Conservation (phyloP, 2,329 filamentous ascomycete genomes). For the Penicillium sp. region DNA sequence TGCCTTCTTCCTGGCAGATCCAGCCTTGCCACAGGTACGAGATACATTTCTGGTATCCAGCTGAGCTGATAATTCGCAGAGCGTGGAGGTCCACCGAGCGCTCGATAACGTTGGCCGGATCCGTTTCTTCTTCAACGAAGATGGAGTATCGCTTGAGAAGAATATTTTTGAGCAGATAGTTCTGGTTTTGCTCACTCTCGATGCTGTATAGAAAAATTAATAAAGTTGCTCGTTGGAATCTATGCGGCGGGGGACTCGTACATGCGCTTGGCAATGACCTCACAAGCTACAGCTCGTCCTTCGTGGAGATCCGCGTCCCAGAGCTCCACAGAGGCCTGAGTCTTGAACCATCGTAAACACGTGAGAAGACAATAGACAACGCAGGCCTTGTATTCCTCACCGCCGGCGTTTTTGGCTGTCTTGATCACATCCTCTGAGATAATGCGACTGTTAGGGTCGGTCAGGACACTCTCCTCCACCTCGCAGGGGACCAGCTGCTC, state of each 20-base stretch:
- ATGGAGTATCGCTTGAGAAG: slow-evolving; percentile 88
- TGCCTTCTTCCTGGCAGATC: slow-evolving; percentile 92
- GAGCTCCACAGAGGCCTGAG: slow-evolving; percentile 74
- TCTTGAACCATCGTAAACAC: slow-evolving; percentile 71
- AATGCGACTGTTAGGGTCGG: slow-evolving; percentile 76
- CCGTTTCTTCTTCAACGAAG: slow-evolving; percentile 67
- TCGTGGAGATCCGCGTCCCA: slow-evolving; percentile 88
- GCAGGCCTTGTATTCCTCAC: slow-evolving; percentile 69
- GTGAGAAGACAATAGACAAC: slow-evolving; percentile 82
- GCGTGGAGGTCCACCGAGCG: slow-evolving; percentile 92
- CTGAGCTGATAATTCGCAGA: slow-evolving; percentile 80
- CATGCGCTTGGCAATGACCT: slow-evolving; percentile 82
- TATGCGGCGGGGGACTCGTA: slow-evolving; percentile 21
- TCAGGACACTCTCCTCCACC: slow-evolving; percentile 72
- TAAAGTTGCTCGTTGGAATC: not conserved
- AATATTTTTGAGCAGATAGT: slow-evolving; percentile 75
- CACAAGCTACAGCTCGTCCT: slow-evolving; percentile 76
- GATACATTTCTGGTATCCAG: slow-evolving; percentile 95
- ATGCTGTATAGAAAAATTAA: slow-evolving; percentile 57
- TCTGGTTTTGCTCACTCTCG: slow-evolving; percentile 74
- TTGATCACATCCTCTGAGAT: slow-evolving; percentile 77
- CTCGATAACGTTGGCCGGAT: slow-evolving; percentile 84
- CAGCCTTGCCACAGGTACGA: slow-evolving; percentile 91
- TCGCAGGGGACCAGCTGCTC: slow-evolving; percentile 90
- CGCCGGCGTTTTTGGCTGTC: slow-evolving; percentile 79